These are phyloP conservation scores for Neoboletus brunneissimus DNA, from an alignment of 768 basidiomycete genomes.

Conservation along the genomic window DNA sequence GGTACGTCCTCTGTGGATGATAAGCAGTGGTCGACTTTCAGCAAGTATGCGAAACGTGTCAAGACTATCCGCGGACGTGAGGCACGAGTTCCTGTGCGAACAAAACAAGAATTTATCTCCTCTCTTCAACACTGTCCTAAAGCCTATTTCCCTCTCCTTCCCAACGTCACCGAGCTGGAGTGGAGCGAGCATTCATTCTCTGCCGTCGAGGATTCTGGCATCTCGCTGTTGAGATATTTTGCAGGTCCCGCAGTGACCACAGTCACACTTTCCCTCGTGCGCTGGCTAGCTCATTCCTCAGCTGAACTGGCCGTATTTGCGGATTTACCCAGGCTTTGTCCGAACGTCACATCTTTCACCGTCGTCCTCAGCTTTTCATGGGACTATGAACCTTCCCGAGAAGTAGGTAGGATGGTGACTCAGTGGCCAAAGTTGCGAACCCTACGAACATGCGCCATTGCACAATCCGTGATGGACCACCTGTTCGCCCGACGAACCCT, in stretches of 20 bases:
- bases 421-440: slow-evolving; percentile 12
- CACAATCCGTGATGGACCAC: slow-evolving; percentile 14
- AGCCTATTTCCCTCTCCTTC: slow-evolving; percentile 20
- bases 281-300: slow-evolving; percentile 9
- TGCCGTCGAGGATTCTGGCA: neutral
- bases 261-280: slow-evolving; percentile 10
- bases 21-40: slow-evolving; percentile 16
- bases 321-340: slow-evolving; percentile 17
- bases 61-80: slow-evolving; percentile 9
- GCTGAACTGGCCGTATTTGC: slow-evolving; percentile 14
- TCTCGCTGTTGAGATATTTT: slow-evolving; percentile 17
- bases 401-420: slow-evolving; percentile 17
- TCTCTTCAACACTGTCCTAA: slow-evolving; percentile 9
- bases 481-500: slow-evolving; percentile 1
- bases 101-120: slow-evolving; percentile 4
- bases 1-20: slow-evolving; percentile 1
- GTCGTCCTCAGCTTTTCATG: slow-evolving; percentile 5
- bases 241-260: slow-evolving; percentile 11
- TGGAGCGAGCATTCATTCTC: slow-evolving; percentile 14
- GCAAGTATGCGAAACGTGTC: slow-evolving; percentile 24
- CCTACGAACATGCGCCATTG: slow-evolving; percentile 12
- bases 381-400: slow-evolving; percentile 3
- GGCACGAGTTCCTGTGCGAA: neutral
- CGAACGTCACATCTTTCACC: slow-evolving; percentile 20
- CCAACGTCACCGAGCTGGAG: slow-evolving; percentile 16